Evolutionary conservation across 805 yeast genomes (phyloP).

Genomic region (Wickerhamomyces ciferrii): DNA sequence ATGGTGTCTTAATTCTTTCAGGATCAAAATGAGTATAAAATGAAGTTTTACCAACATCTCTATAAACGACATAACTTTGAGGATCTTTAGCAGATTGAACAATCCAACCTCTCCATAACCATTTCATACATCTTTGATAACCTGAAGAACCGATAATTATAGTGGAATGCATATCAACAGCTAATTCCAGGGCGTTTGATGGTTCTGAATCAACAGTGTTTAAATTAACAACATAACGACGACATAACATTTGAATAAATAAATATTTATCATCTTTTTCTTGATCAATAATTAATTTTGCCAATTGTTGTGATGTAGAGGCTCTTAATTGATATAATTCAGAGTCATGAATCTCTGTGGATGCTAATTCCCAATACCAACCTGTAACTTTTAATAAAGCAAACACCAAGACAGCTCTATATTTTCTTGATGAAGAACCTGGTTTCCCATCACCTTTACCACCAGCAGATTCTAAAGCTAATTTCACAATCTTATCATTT

Average conservation of each 20-base stretch:
- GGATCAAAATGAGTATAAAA: constrained; percentile 70
- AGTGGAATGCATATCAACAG: constrained; percentile 81
- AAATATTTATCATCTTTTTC: constrained; percentile 50
- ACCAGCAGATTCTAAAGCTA: constrained; percentile 74
- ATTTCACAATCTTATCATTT: constrained; percentile 48
- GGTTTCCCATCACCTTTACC: constrained; percentile 59
- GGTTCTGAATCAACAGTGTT: constrained; percentile 60
- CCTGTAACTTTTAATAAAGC: constrained; percentile 68
- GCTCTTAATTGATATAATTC: constrained; percentile 57
- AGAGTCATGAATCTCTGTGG: constrained; percentile 60
- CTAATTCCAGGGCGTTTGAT: constrained; percentile 73
- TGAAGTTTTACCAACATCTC: constrained; percentile 48
- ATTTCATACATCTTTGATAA: constrained; percentile 77
- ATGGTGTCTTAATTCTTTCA: constrained; percentile 78
- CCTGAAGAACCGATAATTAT: constrained; percentile 75
- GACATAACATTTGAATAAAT: constrained; percentile 73
- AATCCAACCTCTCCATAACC: constrained; percentile 95
- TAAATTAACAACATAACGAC: constrained; percentile 61
- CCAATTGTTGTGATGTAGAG: constrained; percentile 67
- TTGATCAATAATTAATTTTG: constrained; percentile 62
- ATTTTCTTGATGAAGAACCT: constrained; percentile 53
- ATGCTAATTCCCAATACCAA: constrained; percentile 67
- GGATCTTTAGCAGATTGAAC: constrained; percentile 70
- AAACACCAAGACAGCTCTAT: constrained; percentile 64
- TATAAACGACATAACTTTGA: constrained; percentile 59